Conservation (phyloP, 2,329 filamentous ascomycete species). For the Alternaria sp. region DNA sequence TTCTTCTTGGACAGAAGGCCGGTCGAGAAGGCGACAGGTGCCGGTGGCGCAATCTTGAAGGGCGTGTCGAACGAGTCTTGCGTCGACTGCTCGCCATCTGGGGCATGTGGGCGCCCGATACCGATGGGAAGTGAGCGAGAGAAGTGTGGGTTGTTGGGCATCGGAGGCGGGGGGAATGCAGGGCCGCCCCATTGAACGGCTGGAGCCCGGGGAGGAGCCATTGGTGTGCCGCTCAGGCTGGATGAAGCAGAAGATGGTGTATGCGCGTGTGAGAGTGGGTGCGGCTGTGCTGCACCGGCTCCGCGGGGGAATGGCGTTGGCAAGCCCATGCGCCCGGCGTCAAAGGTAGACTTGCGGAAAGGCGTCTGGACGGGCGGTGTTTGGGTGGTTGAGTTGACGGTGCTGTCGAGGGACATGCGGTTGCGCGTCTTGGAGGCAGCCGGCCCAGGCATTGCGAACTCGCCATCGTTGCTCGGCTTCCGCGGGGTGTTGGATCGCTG, state of each 20-base stretch:
- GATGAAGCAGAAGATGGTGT: constrained; percentile 87
- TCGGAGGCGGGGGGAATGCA: constrained; percentile 25
- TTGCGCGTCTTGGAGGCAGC: constrained; percentile 66
- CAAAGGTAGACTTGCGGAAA: constrained; percentile 45
- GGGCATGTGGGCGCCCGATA: constrained; percentile 58
- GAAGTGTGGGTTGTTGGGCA: constrained; percentile 54
- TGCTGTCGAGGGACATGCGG: constrained; percentile 80
- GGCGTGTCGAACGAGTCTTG: constrained; percentile 72
- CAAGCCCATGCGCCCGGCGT: constrained; percentile 34
- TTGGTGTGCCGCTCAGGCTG: constrained; percentile 66
- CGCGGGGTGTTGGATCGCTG: constrained; percentile 64
- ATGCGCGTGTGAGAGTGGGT: constrained; percentile 85
- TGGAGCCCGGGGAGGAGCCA: constrained; percentile 50
- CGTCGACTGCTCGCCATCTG: constrained; percentile 55
- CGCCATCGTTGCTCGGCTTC: constrained; percentile 49
- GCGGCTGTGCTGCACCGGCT: constrained; percentile 54
- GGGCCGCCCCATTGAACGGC: constrained; percentile 14
- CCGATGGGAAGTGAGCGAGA: constrained; percentile 78
- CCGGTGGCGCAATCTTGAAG: constrained; percentile 76
- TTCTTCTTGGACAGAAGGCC: constrained; percentile 90
- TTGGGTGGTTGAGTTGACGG: constrained; percentile 65
- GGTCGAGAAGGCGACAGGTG: constrained; percentile 84
- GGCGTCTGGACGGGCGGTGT: constrained; percentile 69
- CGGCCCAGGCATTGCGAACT: constrained; percentile 61
- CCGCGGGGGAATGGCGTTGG: constrained; percentile 31